Conservation (phyloP, 768 basidiomycete genomes). For the Solioccasus polychromus region DNA sequence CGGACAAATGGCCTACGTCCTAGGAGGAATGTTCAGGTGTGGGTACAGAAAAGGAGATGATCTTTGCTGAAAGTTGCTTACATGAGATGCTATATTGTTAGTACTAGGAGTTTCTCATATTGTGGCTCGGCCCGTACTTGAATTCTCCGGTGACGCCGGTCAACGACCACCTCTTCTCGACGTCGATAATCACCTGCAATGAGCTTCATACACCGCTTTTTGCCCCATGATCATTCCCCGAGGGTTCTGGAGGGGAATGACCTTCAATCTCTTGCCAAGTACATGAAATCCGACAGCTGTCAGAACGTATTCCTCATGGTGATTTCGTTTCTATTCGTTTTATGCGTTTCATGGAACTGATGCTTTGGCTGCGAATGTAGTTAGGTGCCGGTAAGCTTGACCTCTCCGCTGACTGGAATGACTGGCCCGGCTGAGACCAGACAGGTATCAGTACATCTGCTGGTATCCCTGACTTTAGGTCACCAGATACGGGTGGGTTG, state of each 20-base stretch:
- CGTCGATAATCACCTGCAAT: slow-evolving; percentile 5
- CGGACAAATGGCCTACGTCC: no score
- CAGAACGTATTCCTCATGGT: slow-evolving; percentile 76
- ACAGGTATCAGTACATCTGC: slow-evolving; percentile 75
- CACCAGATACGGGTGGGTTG: slow-evolving; percentile 71
- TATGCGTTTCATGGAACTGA: slow-evolving; percentile 4
- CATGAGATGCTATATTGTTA: no score
- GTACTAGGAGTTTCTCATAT: no score
- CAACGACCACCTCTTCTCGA: no score
- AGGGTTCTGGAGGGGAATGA: slow-evolving; percentile 36
- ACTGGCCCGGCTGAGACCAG: slow-evolving; percentile 4
- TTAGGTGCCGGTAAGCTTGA: slow-evolving; percentile 60
- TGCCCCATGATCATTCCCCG: slow-evolving; percentile 4
- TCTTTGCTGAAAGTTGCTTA: no score
- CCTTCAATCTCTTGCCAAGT: slow-evolving; percentile 52
- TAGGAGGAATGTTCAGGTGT: no score
- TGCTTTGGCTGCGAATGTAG: slow-evolving; percentile 35
- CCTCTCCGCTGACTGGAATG: background rate
- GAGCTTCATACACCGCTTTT: slow-evolving; percentile 8
- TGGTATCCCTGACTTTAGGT: slow-evolving; percentile 88
- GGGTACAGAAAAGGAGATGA: no score
- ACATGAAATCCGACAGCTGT: slow-evolving; percentile 67
- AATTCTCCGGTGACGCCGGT: no score
- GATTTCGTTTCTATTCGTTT: slow-evolving; percentile 6
- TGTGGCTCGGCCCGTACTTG: no score